Percentiles rank a stretch among this genome's conserved stretches.
Conservation (phyloP, 108 stramenopile species). For the Poteriospumella lacustris region DNA sequence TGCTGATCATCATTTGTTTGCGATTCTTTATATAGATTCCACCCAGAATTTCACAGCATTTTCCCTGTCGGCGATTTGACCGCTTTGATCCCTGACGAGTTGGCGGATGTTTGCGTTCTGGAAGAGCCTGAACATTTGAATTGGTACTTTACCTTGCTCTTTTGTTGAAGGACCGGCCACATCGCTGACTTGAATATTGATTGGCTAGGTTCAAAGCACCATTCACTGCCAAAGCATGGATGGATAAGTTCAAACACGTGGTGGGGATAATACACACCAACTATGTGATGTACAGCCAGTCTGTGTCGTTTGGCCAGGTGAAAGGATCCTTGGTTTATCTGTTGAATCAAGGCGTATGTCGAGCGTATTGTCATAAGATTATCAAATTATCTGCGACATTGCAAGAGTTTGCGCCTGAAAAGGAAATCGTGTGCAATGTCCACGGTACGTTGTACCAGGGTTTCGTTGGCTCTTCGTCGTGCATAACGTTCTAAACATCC, state of each 20-base stretch:
- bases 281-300: constrained; percentile 71
- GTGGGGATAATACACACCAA: constrained; percentile 90
- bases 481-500: neutral
- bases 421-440: constrained; percentile 82
- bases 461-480: neutral
- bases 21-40: constrained; percentile 69
- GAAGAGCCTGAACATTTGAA: constrained; percentile 94
- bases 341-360: constrained; percentile 71
- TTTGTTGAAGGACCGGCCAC: too few relatives aligned
- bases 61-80: constrained; percentile 75
- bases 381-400: constrained; percentile 75
- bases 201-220: constrained; percentile 3
- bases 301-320: constrained; percentile 51
- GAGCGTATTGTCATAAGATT: constrained; percentile 75
- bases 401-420: constrained; percentile 67
- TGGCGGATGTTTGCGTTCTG: constrained; percentile 78
- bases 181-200: neutral
- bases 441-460: constrained; percentile 57
- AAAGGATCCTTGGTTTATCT: constrained; percentile 70
- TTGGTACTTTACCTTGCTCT: constrained; percentile 62
- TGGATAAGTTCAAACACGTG: constrained; percentile 74
- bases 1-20: constrained; percentile 57
- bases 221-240: constrained; percentile 57
- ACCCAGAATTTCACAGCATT: constrained; percentile 72
- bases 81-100: constrained; percentile 62